Evolutionary conservation across 768 basidiomycete genomes (phyloP).

Genomic region (Suillus americanus): DNA sequence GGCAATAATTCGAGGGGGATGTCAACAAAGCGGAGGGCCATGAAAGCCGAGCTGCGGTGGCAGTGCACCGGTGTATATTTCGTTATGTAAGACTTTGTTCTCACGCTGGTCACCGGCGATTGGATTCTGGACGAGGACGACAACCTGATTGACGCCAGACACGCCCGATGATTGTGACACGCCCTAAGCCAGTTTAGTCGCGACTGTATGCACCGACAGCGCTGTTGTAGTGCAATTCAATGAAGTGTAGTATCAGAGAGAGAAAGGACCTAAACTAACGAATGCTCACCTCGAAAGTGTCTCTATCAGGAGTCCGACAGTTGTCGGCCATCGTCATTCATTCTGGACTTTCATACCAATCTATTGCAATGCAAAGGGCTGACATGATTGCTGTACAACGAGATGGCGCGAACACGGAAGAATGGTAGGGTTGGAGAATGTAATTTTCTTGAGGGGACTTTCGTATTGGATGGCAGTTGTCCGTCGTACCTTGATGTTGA

Average conservation of each 20-base stretch:
- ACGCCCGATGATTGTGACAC: no score
- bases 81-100: neutral
- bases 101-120: neutral
- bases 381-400: neutral
- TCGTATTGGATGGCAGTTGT: no score
- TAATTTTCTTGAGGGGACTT: no score
- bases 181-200: no score
- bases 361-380: neutral
- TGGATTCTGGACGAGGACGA: no score
- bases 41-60: conserved; percentile 15
- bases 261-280: no score
- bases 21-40: conserved; percentile 46
- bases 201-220: no score
- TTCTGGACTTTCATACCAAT: neutral
- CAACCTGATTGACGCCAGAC: no score
- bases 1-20: conserved; percentile 70
- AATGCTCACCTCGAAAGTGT: no score
- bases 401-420: neutral
- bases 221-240: neutral
- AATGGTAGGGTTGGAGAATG: neutral
- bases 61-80: neutral
- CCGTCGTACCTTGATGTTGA: no score
- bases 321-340: neutral
- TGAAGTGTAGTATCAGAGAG: no score
- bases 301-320: neutral